Percentiles rank a stretch among this genome's conserved stretches.
phyloP scores from a whole-genome alignment of 2,329 filamentous ascomycete species.

The Drechslera avenae region DNA sequence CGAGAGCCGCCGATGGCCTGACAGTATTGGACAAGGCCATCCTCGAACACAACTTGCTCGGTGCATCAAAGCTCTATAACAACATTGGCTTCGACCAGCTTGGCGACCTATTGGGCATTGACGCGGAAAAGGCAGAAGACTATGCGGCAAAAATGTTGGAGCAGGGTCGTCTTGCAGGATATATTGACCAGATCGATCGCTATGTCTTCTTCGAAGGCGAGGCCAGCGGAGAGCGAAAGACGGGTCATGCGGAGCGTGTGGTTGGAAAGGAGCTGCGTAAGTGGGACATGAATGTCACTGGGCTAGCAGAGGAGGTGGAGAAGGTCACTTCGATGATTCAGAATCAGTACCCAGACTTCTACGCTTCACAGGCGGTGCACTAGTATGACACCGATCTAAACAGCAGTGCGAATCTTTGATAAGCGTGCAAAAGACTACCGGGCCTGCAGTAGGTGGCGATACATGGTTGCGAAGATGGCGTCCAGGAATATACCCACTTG shows the following conservation, averaged over 20 bases:
- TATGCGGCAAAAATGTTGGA: constrained; percentile 96
- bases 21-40: constrained; percentile 94
- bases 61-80: constrained; percentile 67
- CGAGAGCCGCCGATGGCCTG: constrained; percentile 84
- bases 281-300: constrained; percentile 90
- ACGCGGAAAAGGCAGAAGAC: constrained; percentile 81
- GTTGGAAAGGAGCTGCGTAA: constrained; percentile 75
- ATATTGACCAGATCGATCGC: constrained; percentile 91
- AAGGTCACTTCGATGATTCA: constrained; percentile 81
- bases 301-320: constrained; percentile 86
- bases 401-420: background rate
- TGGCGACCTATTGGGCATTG: constrained; percentile 76
- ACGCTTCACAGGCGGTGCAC: constrained; percentile 50
- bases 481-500: no score
- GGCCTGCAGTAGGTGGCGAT: no score
- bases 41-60: constrained; percentile 93
- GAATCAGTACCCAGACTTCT: constrained; percentile 71
- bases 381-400: constrained; percentile 13
- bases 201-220: constrained; percentile 87
- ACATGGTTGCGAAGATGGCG: no score
- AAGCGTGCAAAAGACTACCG: background rate
- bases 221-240: constrained; percentile 70
- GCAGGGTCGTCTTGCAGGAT: constrained; percentile 82
- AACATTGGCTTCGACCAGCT: constrained; percentile 68
- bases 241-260: constrained; percentile 62